A percentile compares a stretch with the other conserved stretches of the same genome.
phyloP scores from a whole-genome alignment of 306 rosid species.

The Lablab purpureus region DNA sequence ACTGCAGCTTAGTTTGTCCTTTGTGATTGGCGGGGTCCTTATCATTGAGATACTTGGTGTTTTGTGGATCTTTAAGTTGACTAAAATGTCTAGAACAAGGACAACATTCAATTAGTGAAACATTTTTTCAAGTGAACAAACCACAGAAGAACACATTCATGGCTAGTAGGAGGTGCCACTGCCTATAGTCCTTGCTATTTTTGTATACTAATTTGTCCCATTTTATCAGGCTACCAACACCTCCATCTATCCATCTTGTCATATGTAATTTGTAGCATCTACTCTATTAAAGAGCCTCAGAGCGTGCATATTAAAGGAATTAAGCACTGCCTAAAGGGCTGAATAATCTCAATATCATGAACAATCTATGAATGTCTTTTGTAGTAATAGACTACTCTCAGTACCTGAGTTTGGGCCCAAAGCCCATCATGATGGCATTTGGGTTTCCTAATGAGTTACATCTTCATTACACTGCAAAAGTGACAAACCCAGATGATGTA shows the following conservation, averaged over 20 bases:
- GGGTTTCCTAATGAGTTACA: constrained; percentile 11
- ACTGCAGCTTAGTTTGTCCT: background rate
- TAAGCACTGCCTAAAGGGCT: background rate
- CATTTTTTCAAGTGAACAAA: background rate
- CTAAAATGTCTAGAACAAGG: background rate
- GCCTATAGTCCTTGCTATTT: background rate
- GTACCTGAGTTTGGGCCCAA: constrained; percentile 32
- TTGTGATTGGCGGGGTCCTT: background rate
- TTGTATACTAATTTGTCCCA: background rate
- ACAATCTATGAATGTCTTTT: background rate
- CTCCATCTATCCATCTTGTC: background rate
- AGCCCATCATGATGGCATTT: constrained; percentile 36
- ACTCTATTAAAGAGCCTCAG: background rate
- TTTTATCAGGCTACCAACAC: background rate
- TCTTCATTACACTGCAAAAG: constrained; percentile 24
- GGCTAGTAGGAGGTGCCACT: constrained; percentile 15
- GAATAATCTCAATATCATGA: background rate
- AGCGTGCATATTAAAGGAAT: no score
- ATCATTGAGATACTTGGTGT: background rate
- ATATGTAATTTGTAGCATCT: background rate
- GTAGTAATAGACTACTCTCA: background rate
- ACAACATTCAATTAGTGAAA: background rate
- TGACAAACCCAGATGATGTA: constrained; percentile 15
- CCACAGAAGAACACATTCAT: constrained; percentile 11
- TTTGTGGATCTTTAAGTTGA: background rate